Evolutionary conservation across 2,329 filamentous ascomycete genomes (phyloP).

Genomic region (Paraphaeosphaeria minitans): DNA sequence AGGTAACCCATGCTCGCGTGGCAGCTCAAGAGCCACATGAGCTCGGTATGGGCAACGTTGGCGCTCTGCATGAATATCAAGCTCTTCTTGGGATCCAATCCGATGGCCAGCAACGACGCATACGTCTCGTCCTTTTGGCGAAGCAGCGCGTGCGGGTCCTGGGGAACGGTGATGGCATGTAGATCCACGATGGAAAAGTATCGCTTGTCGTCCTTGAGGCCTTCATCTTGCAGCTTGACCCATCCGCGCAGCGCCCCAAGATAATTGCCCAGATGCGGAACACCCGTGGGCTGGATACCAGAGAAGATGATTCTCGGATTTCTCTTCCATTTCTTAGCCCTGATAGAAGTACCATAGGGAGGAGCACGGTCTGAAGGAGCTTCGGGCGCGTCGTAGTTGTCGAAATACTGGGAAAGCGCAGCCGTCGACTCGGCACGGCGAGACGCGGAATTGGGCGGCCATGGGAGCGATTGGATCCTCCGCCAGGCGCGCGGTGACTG

Average conservation of each 20-base stretch:
- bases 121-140: conserved; percentile 74
- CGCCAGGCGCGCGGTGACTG: conserved; percentile 23
- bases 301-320: conserved; percentile 70
- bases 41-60: conserved; percentile 78
- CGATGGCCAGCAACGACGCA: conserved; percentile 81
- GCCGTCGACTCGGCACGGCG: conserved; percentile 17
- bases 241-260: conserved; percentile 87
- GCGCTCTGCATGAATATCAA: conserved; percentile 83
- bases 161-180: conserved; percentile 81
- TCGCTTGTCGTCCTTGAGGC: conserved; percentile 63
- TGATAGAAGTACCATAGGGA: neutral
- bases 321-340: neutral
- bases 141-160: conserved; percentile 66
- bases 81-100: conserved; percentile 76
- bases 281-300: conserved; percentile 93
- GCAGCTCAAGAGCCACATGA: conserved; percentile 97
- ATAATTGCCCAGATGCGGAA: conserved; percentile 95
- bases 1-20: conserved; percentile 90
- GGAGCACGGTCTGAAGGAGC: neutral
- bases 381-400: neutral
- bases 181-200: conserved; percentile 91
- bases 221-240: conserved; percentile 76
- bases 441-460: conserved; percentile 10
- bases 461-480: conserved; percentile 18
- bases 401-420: conserved; percentile 3